Evolutionary conservation across 352 stramenopile species (phyloP).

Genomic region (Pythium diclinum): DNA sequence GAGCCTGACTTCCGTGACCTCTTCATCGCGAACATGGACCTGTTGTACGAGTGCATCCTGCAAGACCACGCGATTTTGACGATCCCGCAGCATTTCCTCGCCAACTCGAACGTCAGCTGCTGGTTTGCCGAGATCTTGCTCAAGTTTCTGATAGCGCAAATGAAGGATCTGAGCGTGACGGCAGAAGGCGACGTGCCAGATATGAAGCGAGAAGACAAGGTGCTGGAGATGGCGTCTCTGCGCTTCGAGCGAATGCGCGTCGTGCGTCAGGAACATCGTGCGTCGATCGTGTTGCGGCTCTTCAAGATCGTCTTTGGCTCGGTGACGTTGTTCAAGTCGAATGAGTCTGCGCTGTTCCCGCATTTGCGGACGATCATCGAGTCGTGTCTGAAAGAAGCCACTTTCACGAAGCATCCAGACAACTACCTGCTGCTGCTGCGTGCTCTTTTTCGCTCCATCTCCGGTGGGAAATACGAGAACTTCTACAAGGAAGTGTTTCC

Average conservation of each 20-base stretch:
- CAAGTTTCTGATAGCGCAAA: slow-evolving; percentile 93
- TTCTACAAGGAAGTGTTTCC: slow-evolving; percentile 97
- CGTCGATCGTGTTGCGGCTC: slow-evolving; percentile 88
- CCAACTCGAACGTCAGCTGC: slow-evolving; percentile 90
- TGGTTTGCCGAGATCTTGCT: slow-evolving; percentile 95
- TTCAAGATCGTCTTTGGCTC: slow-evolving; percentile 97
- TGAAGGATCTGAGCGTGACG: slow-evolving; percentile 90
- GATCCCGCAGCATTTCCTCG: slow-evolving; percentile 94
- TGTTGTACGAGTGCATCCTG: slow-evolving; percentile 92
- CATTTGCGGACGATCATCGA: slow-evolving; percentile 93
- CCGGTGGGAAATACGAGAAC: slow-evolving; percentile 96
- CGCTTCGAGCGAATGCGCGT: slow-evolving; percentile 78
- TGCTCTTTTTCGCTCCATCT: slow-evolving; percentile 95
- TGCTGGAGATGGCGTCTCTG: slow-evolving; percentile 68
- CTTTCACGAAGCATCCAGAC: slow-evolving; percentile 88
- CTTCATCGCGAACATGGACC: slow-evolving; percentile 86
- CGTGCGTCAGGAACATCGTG: slow-evolving; percentile 67
- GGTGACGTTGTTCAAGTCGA: slow-evolving; percentile 94
- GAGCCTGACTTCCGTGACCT: slow-evolving; percentile 91
- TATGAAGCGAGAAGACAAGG: slow-evolving; percentile 69
- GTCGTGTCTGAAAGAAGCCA: slow-evolving; percentile 89
- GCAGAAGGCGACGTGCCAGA: slow-evolving; percentile 74
- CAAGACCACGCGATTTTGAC: slow-evolving; percentile 92
- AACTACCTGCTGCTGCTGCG: slow-evolving; percentile 95
- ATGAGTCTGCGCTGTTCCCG: slow-evolving; percentile 93